phyloP scores from a whole-genome alignment of 2,329 filamentous ascomycete genomes.

The Trichoderma sp. region DNA sequence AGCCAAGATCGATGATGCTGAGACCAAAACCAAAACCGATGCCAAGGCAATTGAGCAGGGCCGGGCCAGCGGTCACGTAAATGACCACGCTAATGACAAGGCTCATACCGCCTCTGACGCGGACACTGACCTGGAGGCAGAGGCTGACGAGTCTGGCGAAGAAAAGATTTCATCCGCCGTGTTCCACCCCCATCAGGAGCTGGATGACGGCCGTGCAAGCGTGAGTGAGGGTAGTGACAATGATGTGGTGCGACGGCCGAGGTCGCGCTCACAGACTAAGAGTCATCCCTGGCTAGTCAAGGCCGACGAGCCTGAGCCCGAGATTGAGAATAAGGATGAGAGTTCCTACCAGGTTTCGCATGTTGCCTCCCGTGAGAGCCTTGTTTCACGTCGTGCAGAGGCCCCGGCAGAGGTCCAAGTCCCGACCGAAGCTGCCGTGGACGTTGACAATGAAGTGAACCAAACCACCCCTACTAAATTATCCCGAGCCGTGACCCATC shows the following conservation, averaged over 20 bases:
- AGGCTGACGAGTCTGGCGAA: slow-evolving; percentile 63
- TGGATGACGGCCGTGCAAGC: slow-evolving; percentile 37
- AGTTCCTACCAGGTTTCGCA: slow-evolving; percentile 28
- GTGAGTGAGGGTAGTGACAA: slow-evolving; percentile 34
- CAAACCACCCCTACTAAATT: slow-evolving; percentile 30
- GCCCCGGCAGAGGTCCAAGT: slow-evolving; percentile 31
- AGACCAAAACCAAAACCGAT: slow-evolving; percentile 32
- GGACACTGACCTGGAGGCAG: slow-evolving; percentile 37
- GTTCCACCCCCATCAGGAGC: slow-evolving; percentile 72
- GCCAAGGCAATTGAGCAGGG: slow-evolving; percentile 6
- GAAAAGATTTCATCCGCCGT: slow-evolving; percentile 86
- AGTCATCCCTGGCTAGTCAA: slow-evolving; percentile 57
- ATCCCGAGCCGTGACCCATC: slow-evolving; percentile 40
- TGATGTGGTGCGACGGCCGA: slow-evolving; percentile 49
- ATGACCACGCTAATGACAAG: slow-evolving; percentile 50
- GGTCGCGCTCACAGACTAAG: slow-evolving; percentile 41
- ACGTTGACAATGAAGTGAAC: slow-evolving; percentile 44
- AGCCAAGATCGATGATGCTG: slow-evolving; percentile 26
- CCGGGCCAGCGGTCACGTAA: not conserved
- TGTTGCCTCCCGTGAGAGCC: slow-evolving; percentile 32
- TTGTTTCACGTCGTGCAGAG: slow-evolving; percentile 32
- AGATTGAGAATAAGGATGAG: slow-evolving; percentile 28
- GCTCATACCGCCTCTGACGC: not conserved
- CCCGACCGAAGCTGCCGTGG: slow-evolving; percentile 41
- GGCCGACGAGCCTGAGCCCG: slow-evolving; percentile 49